Percentiles rank a stretch among this genome's conserved stretches.
Evolutionary conservation across 2,329 filamentous ascomycete species (phyloP).

Genomic region (Fusarium falciforme): DNA sequence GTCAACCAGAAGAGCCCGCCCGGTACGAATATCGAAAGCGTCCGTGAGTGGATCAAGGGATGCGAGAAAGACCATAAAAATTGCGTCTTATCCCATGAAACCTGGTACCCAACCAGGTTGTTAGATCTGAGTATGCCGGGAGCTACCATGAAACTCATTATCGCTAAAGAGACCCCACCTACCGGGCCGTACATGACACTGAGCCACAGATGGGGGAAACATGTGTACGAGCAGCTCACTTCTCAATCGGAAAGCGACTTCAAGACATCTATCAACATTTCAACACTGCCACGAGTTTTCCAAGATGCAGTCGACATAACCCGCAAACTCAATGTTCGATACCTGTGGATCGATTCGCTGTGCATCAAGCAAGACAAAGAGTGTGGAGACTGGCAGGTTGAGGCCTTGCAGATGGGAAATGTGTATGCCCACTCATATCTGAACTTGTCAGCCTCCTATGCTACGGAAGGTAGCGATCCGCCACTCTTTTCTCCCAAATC

Average conservation of each 20-base stretch:
- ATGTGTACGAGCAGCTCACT: not conserved
- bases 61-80: not conserved
- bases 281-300: slow-evolving; percentile 18
- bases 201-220: slow-evolving; percentile 7
- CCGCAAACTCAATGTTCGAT: slow-evolving; percentile 34
- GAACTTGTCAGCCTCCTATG: slow-evolving; percentile 2
- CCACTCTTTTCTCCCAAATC: not conserved
- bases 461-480: not conserved
- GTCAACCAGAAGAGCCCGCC: not conserved
- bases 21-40: not conserved
- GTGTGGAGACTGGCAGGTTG: not conserved
- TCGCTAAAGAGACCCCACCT: not conserved
- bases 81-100: not conserved
- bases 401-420: not conserved
- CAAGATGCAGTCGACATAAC: slow-evolving; percentile 44
- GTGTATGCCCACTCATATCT: slow-evolving; percentile 14
- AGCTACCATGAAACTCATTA: not conserved
- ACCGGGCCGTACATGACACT: slow-evolving; percentile 18
- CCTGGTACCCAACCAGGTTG: not conserved
- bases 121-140: not conserved
- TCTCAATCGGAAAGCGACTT: not conserved
- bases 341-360: slow-evolving; percentile 49
- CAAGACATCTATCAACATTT: slow-evolving; percentile 2
- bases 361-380: slow-evolving; percentile 46
- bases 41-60: not conserved